These are phyloP conservation scores for Ophiostoma ulmi DNA, from an alignment of 2,329 filamentous ascomycete genomes.

Conservation along the genomic window DNA sequence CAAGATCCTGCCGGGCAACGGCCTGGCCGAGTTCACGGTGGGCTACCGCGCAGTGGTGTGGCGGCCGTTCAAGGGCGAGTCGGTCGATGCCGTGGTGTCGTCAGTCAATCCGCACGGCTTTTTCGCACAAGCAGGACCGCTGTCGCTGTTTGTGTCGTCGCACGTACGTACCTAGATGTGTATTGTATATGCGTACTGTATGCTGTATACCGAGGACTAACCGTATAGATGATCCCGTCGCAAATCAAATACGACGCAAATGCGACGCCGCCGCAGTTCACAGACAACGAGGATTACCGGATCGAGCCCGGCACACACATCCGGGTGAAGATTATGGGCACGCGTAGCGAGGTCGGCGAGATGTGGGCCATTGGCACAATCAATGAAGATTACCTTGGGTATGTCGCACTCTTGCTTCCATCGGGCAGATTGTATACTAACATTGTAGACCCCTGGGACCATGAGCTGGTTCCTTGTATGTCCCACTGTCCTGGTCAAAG, in stretches of 20 bases:
- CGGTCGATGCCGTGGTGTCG: slow-evolving; percentile 90
- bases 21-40: slow-evolving; percentile 89
- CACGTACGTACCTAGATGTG: slow-evolving; percentile 55
- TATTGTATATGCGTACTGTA: too few species aligned
- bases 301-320: slow-evolving; percentile 93
- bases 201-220: not conserved
- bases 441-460: slow-evolving; percentile 12
- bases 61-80: slow-evolving; percentile 97
- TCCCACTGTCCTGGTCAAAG: not conserved
- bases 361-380: slow-evolving; percentile 98
- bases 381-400: slow-evolving; percentile 75
- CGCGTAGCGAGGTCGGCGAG: slow-evolving; percentile 84
- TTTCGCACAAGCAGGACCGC: slow-evolving; percentile 75
- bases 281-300: slow-evolving; percentile 86
- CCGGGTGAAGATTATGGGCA: slow-evolving; percentile 89
- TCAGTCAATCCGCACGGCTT: slow-evolving; percentile 90
- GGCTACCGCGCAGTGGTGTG: slow-evolving; percentile 94
- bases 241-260: slow-evolving; percentile 94
- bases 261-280: slow-evolving; percentile 93
- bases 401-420: slow-evolving; percentile 30
- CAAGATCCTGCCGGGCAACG: slow-evolving; percentile 84
- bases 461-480: not conserved
- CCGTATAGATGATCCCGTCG: slow-evolving; percentile 73
- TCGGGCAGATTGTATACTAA: not conserved
- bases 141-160: slow-evolving; percentile 73